These are phyloP conservation scores for Plasmodiophora brassicae DNA, from an alignment of 208 protist species.

Conservation along the genomic window DNA sequence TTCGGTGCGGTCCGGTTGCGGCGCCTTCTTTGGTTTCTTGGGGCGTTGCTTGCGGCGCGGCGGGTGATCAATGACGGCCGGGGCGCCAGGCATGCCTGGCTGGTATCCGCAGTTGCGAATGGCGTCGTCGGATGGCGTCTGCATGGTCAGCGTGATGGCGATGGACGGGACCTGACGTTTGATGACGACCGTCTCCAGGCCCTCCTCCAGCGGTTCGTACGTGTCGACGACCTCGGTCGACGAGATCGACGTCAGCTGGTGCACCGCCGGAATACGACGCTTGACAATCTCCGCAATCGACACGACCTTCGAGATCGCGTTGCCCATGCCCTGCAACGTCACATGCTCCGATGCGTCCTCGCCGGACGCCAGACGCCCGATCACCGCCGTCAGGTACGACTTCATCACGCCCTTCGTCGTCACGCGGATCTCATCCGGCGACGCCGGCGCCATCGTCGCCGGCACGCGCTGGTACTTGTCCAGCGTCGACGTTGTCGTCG, in stretches of 20 bases:
- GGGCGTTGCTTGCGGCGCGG: too few species aligned
- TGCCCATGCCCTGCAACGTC: constrained; percentile 12
- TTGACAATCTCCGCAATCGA: constrained; percentile 43
- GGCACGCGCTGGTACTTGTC: not conserved
- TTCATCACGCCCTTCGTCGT: not conserved
- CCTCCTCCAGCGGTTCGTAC: constrained; percentile 36
- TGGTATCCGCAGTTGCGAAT: not conserved
- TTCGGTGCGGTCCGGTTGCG: too few species aligned
- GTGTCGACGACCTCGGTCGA: constrained; percentile 30
- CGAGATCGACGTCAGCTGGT: constrained; percentile 37
- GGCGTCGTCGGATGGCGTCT: not conserved
- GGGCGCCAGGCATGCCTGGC: not conserved
- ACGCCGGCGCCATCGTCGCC: not conserved
- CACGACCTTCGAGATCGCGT: constrained; percentile 36
- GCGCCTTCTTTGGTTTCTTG: too few species aligned
- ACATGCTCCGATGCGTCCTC: constrained; percentile 7
- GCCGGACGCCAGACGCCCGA: not conserved
- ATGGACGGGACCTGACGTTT: constrained; percentile 29
- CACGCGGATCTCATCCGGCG: not conserved
- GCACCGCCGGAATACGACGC: constrained; percentile 27
- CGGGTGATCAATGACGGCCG: too few species aligned
- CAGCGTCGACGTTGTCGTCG: not conserved
- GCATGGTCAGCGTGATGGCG: not conserved
- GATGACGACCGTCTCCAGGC: constrained; percentile 28
- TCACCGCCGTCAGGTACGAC: not conserved